These are phyloP conservation scores for Penicillium antarcticum DNA, from an alignment of 495 filamentous ascomycete species.

Conservation along the genomic window DNA sequence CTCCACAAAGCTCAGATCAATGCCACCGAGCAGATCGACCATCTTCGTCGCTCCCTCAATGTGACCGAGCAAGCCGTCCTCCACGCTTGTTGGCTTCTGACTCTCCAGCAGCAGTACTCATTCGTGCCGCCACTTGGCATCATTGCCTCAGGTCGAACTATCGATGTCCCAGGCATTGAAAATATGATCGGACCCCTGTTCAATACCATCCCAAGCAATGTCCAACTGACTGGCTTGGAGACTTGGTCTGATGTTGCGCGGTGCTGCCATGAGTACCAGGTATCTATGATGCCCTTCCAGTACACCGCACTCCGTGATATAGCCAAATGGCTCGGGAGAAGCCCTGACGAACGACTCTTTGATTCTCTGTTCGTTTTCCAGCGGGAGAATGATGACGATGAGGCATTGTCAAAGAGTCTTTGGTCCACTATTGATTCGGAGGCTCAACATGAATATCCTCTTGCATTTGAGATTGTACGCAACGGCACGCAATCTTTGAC, in stretches of 20 bases:
- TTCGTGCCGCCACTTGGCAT: constrained; percentile 31
- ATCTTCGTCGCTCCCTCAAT: constrained; percentile 26
- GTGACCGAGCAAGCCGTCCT: constrained; percentile 43
- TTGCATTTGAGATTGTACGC: constrained; percentile 70
- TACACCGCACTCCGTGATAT: constrained; percentile 44
- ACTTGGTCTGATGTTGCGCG: constrained; percentile 34
- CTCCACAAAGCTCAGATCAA: constrained; percentile 15
- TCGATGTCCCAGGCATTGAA: constrained; percentile 56
- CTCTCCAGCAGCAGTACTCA: constrained; percentile 35
- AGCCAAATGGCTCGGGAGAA: constrained; percentile 39
- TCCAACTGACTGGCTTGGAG: constrained; percentile 32
- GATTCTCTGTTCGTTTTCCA: constrained; percentile 63
- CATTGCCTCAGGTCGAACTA: constrained; percentile 43
- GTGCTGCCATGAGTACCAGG: constrained; percentile 36
- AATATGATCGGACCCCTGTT: constrained; percentile 81
- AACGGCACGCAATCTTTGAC: constrained; percentile 38
- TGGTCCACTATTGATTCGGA: constrained; percentile 54
- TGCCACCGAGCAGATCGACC: constrained; percentile 14
- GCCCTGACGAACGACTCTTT: constrained; percentile 38
- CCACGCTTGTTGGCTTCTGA: constrained; percentile 34
- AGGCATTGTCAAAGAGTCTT: constrained; percentile 27
- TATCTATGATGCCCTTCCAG: constrained; percentile 42
- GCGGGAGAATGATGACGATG: constrained; percentile 25
- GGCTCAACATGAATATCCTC: constrained; percentile 62
- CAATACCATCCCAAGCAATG: constrained; percentile 79